phyloP scores from a whole-genome alignment of 148 eudicot species.

The Silene conica region DNA sequence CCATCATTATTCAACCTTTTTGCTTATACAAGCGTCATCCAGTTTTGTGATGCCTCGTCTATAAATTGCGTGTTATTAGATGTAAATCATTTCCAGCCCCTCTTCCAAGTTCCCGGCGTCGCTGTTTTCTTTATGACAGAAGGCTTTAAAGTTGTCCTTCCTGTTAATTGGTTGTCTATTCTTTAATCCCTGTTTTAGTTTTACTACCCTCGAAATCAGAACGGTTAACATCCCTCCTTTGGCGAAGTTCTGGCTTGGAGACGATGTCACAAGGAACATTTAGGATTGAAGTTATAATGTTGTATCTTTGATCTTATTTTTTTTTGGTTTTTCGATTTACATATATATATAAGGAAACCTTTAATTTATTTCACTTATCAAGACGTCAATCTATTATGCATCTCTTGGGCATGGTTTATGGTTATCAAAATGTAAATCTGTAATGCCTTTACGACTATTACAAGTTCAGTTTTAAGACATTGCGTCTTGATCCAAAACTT shows the following conservation, averaged over 20 bases:
- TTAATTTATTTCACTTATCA: no score
- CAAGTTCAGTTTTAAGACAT: no score
- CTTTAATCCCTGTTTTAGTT: neutral
- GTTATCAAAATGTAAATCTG: no score
- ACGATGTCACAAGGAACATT: neutral
- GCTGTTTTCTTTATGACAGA: neutral
- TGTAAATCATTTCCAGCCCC: neutral
- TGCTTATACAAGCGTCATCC: neutral
- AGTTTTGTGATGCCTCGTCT: neutral
- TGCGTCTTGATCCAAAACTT: no score
- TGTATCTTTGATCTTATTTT: no score
- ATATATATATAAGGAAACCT: no score
- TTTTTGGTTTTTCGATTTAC: neutral
- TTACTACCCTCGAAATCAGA: neutral
- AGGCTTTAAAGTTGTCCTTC: neutral
- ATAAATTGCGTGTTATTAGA: no score
- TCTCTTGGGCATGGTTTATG: no score
- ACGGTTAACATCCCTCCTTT: neutral
- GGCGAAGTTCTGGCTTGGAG: neutral
- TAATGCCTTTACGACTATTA: no score
- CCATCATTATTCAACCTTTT: neutral
- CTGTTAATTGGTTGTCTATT: neutral
- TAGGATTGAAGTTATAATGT: neutral
- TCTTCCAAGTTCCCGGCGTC: neutral
- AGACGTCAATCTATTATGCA: no score